phyloP scores from a whole-genome alignment of 129 eudicot genomes.

The Artemisia annua region DNA sequence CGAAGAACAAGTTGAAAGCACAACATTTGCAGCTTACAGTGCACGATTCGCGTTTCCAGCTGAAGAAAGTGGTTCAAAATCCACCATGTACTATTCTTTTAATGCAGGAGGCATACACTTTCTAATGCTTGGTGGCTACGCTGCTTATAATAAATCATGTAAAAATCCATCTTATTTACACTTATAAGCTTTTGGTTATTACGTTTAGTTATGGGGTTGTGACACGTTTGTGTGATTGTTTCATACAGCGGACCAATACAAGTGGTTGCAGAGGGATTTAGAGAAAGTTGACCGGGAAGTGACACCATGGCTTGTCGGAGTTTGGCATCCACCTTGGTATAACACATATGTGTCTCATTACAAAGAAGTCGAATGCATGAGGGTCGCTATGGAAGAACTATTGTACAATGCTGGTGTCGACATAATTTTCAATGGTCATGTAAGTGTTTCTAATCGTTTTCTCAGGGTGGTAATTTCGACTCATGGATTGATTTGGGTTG shows the following conservation, averaged over 20 bases:
- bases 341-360: slow-evolving; percentile 76
- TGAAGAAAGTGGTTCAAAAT: slow-evolving; percentile 71
- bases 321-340: slow-evolving; percentile 99
- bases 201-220: background rate
- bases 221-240: background rate
- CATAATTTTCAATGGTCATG: slow-evolving; percentile 86
- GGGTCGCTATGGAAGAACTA: slow-evolving; percentile 85
- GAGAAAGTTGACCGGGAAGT: slow-evolving; percentile 67
- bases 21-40: slow-evolving; percentile 71
- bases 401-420: slow-evolving; percentile 71
- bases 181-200: background rate
- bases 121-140: slow-evolving; percentile 86
- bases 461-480: background rate
- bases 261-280: slow-evolving; percentile 82
- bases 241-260: slow-evolving; percentile 78
- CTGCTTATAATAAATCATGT: slow-evolving; percentile 71
- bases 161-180: background rate
- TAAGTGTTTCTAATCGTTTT: slow-evolving; percentile 36
- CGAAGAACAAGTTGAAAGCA: slow-evolving; percentile 62
- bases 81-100: slow-evolving; percentile 86
- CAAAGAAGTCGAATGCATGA: slow-evolving; percentile 92
- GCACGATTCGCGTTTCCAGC: slow-evolving; percentile 91
- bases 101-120: slow-evolving; percentile 98
- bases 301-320: slow-evolving; percentile 94
- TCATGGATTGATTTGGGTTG: background rate